These are phyloP conservation scores for Immersiporthe knoxdaviesiana DNA, from an alignment of 2,329 filamentous ascomycete genomes.

Conservation along the genomic window DNA sequence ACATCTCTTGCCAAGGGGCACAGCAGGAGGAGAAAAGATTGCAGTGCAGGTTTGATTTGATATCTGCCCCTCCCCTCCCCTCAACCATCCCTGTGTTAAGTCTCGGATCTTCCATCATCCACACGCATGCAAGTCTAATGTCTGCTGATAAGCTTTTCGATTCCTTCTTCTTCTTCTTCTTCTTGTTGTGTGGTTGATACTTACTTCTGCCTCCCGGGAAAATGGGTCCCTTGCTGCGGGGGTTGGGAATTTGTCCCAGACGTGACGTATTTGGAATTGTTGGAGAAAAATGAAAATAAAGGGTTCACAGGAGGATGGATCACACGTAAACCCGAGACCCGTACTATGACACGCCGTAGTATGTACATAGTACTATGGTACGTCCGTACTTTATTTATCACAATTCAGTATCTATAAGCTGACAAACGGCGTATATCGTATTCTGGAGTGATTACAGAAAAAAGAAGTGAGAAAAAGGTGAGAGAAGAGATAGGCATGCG, in stretches of 20 bases:
- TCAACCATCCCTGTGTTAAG: neutral
- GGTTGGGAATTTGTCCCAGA: neutral
- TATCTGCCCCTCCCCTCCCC: neutral
- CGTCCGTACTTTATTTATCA: no score
- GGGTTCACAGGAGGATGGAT: neutral
- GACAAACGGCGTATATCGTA: neutral
- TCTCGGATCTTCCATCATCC: neutral
- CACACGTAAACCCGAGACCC: neutral
- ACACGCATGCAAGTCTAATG: neutral
- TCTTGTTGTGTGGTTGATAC: neutral
- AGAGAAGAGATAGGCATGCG: neutral
- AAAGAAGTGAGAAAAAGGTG: no score
- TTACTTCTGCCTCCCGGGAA: neutral
- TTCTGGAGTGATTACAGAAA: neutral
- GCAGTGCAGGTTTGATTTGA: conserved; percentile 6
- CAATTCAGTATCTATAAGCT: neutral
- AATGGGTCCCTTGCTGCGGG: neutral
- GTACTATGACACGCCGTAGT: no score
- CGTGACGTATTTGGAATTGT: neutral
- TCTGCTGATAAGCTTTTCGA: neutral
- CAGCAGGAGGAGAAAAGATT: neutral
- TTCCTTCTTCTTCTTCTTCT: neutral
- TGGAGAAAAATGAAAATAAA: neutral
- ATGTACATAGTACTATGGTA: neutral
- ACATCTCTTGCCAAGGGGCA: neutral